phyloP scores from a whole-genome alignment of 139 green algal genomes.

The Spirogloea muscicola region DNA sequence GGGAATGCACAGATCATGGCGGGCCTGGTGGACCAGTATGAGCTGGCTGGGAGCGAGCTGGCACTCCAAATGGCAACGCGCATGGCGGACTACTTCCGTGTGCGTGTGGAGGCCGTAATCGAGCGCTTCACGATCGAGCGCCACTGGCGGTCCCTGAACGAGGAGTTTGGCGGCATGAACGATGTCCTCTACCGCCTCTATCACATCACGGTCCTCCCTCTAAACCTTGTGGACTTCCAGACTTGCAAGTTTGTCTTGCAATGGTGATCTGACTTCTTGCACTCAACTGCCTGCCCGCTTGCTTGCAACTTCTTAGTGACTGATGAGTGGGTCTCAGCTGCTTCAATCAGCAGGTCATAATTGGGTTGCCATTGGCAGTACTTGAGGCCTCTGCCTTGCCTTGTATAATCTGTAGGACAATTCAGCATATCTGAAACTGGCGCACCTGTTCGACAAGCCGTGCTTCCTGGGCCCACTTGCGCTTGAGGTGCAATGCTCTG shows the following conservation, averaged over 20 bases:
- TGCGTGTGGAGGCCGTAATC: conserved; percentile 34
- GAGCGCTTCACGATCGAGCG: conserved; percentile 12
- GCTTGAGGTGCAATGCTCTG: too few relatives aligned
- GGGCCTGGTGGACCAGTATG: conserved; percentile 36
- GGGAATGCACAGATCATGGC: conserved; percentile 46
- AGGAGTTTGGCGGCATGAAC: conserved; percentile 49
- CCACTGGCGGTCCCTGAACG: conserved; percentile 31
- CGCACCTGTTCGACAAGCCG: conserved; percentile 46
- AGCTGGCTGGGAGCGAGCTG: conserved; percentile 4
- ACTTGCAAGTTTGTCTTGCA: too few relatives aligned
- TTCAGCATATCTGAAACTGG: too few relatives aligned
- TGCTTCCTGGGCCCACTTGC: conserved; percentile 42
- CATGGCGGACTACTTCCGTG: conserved; percentile 43
- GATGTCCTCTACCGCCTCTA: conserved; percentile 36
- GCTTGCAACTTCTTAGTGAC: too few relatives aligned
- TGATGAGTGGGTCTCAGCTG: too few relatives aligned
- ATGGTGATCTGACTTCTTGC: too few relatives aligned
- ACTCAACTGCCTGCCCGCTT: too few relatives aligned
- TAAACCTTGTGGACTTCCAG: too few relatives aligned
- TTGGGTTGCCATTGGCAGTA: too few relatives aligned
- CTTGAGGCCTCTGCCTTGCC: too few relatives aligned
- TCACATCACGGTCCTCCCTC: conserved; percentile 35
- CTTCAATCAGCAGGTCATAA: too few relatives aligned
- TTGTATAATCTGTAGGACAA: too few relatives aligned
- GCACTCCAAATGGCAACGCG: conserved; percentile 23